Conservation (phyloP, 2,329 filamentous ascomycete genomes). For the Phialocephala subalpina region DNA sequence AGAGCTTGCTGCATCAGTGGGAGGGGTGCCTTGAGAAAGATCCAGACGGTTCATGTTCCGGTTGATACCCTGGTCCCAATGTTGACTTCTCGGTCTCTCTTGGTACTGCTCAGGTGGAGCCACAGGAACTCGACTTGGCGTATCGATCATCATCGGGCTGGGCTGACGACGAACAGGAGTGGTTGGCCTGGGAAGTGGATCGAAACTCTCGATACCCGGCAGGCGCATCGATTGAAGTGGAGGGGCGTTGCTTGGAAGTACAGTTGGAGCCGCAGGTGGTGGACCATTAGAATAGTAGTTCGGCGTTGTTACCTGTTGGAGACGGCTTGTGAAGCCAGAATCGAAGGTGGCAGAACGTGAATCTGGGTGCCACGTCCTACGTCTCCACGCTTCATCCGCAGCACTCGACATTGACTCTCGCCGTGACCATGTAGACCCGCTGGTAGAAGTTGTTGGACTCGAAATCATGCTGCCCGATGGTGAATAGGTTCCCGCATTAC, state of each 20-base stretch:
- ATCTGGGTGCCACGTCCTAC: conserved; percentile 91
- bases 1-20: conserved; percentile 58
- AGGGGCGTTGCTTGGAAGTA: conserved; percentile 47
- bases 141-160: conserved; percentile 82
- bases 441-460: conserved; percentile 70
- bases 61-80: conserved; percentile 72
- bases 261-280: conserved; percentile 36
- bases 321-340: conserved; percentile 67
- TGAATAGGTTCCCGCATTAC: conserved; percentile 63
- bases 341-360: conserved; percentile 54
- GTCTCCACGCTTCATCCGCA: conserved; percentile 79
- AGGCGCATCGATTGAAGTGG: conserved; percentile 68
- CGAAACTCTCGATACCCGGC: conserved; percentile 92
- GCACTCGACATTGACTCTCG: conserved; percentile 70
- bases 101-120: conserved; percentile 44
- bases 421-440: conserved; percentile 63
- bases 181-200: conserved; percentile 71
- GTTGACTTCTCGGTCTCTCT: conserved; percentile 53
- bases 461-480: conserved; percentile 66
- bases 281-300: conserved; percentile 56
- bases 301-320: conserved; percentile 79
- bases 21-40: conserved; percentile 61
- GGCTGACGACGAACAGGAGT: conserved; percentile 70
- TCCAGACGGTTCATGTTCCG: conserved; percentile 72
- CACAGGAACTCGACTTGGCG: conserved; percentile 34